phyloP scores from a whole-genome alignment of 208 protist species.

The Naegleria fowleri region DNA sequence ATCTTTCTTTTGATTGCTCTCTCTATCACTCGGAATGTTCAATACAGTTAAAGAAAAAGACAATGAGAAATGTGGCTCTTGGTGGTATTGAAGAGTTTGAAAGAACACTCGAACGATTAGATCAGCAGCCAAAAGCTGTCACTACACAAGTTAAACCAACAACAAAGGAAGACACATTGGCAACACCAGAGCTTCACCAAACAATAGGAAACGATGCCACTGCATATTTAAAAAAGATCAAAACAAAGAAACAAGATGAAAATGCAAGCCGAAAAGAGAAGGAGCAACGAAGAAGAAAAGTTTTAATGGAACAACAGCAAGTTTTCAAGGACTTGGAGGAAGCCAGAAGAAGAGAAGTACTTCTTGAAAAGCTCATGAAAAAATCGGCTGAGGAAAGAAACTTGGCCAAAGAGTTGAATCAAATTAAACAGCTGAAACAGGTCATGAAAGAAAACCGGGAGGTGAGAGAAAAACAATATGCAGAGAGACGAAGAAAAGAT shows the following conservation, averaged over 20 bases:
- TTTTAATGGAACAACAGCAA: not conserved
- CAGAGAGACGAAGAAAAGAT: not conserved
- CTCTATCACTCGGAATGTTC: not conserved
- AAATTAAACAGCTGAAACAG: not conserved
- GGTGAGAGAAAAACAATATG: constrained; percentile 8
- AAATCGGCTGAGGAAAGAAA: not conserved
- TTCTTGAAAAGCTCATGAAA: constrained; percentile 5
- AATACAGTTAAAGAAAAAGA: not conserved
- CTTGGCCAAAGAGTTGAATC: not conserved
- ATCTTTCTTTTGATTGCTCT: too few species aligned
- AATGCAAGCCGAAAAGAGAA: not conserved
- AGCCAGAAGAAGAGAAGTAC: not conserved
- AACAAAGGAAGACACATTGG: not conserved
- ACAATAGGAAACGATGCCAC: not conserved
- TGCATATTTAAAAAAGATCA: not conserved
- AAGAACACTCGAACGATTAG: not conserved
- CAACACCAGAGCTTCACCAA: not conserved
- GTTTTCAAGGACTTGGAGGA: not conserved
- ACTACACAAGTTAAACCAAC: not conserved
- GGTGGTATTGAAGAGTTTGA: not conserved
- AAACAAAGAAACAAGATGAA: not conserved
- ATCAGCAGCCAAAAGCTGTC: not conserved
- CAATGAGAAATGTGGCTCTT: not conserved
- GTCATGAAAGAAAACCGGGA: not conserved
- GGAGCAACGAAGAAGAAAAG: constrained; percentile 6